Evolutionary conservation across 2,329 filamentous ascomycete species (phyloP).

Genomic region (Aschersonia sp.): DNA sequence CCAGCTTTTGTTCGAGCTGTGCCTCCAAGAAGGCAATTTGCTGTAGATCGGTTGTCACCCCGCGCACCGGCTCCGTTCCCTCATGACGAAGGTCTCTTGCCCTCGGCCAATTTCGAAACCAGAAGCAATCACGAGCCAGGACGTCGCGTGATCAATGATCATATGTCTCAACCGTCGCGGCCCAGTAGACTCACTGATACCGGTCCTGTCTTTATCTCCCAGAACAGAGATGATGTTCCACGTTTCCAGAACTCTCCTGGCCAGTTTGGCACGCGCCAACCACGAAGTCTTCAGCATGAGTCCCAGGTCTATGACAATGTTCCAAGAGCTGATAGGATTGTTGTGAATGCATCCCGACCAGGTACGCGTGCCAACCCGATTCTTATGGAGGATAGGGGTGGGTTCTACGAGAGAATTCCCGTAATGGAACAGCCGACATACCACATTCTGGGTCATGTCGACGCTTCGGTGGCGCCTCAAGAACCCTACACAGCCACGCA

Average conservation of each 20-base stretch:
- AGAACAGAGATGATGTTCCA: too few species aligned
- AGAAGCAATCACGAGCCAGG: too few species aligned
- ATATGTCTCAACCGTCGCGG: too few species aligned
- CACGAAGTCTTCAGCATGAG: background rate
- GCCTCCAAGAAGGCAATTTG: conserved; percentile 12
- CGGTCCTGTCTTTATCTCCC: too few species aligned
- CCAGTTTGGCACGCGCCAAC: background rate
- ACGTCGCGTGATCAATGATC: too few species aligned
- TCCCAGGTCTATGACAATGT: conserved; percentile 6
- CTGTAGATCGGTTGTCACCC: conserved; percentile 8
- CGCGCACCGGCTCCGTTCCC: conserved; percentile 3
- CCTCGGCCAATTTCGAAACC: background rate
- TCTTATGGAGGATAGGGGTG: conserved; percentile 24
- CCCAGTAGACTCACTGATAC: too few species aligned
- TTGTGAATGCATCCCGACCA: conserved; percentile 15
- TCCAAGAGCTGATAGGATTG: conserved; percentile 12
- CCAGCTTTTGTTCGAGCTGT: conserved; percentile 19
- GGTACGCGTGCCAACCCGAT: conserved; percentile 18
- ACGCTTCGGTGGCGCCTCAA: background rate
- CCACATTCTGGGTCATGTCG: background rate
- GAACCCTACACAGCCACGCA: conserved; percentile 6
- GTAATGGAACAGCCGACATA: background rate
- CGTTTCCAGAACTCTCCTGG: background rate
- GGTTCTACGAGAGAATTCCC: conserved; percentile 20
- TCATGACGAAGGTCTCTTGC: conserved; percentile 6